Conservation (phyloP, 2,329 filamentous ascomycete genomes). For the Fusarium liriodendri region DNA sequence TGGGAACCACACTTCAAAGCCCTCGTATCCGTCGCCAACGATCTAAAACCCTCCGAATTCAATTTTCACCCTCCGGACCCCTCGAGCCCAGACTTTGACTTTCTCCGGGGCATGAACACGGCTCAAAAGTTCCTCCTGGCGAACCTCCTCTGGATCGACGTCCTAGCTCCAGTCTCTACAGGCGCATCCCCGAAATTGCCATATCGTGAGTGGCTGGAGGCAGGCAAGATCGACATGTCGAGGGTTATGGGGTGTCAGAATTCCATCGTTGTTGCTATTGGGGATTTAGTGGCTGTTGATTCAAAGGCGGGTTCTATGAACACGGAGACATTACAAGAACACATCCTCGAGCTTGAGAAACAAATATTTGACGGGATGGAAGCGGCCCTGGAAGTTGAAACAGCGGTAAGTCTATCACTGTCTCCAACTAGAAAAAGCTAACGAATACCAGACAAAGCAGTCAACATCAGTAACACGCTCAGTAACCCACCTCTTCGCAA, state of each 20-base stretch:
- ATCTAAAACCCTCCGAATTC: constrained; percentile 6
- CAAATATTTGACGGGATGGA: background rate
- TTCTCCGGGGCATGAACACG: constrained; percentile 24
- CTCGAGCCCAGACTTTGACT: constrained; percentile 9
- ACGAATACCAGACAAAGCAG: background rate
- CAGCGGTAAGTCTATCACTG: background rate
- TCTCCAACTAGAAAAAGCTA: background rate
- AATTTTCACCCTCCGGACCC: background rate
- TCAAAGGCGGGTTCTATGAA: background rate
- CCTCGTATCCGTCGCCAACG: constrained; percentile 21
- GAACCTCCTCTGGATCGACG: constrained; percentile 38
- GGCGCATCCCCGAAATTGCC: constrained; percentile 9
- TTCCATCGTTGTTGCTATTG: constrained; percentile 31
- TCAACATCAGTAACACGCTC: background rate
- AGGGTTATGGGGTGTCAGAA: constrained; percentile 38
- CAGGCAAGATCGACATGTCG: constrained; percentile 25
- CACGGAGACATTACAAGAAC: background rate
- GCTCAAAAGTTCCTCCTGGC: constrained; percentile 32
- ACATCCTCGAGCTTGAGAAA: background rate
- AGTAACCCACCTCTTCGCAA: constrained; percentile 24
- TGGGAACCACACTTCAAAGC: constrained; percentile 38
- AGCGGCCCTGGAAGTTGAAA: background rate
- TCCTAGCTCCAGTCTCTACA: constrained; percentile 26
- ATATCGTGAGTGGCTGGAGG: constrained; percentile 20
- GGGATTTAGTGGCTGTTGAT: constrained; percentile 18